These are phyloP conservation scores for Avena insularis DNA, from an alignment of 176 grass and related monocot species.

Conservation along the genomic window DNA sequence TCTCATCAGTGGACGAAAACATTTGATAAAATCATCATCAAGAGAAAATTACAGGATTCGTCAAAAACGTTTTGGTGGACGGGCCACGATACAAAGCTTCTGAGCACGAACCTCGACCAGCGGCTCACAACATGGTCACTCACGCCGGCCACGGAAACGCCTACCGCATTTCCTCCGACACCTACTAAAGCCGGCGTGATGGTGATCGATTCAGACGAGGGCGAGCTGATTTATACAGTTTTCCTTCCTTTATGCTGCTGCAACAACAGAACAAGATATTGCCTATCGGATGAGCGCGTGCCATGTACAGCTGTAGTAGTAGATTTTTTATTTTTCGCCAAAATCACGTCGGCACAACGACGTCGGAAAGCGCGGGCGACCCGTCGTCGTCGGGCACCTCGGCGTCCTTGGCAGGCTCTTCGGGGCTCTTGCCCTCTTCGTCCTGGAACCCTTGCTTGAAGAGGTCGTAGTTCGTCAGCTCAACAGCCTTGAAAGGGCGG, in stretches of 20 bases:
- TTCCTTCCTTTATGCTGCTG: slow-evolving; percentile 54
- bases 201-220: slow-evolving; percentile 34
- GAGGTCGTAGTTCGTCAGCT: slow-evolving; percentile 79
- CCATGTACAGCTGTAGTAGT: slow-evolving; percentile 35
- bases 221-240: slow-evolving; percentile 51
- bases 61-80: slow-evolving; percentile 9
- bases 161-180: slow-evolving; percentile 44
- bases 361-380: slow-evolving; percentile 61
- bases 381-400: slow-evolving; percentile 49
- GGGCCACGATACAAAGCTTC: slow-evolving; percentile 32
- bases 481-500: slow-evolving; percentile 73
- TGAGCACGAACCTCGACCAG: slow-evolving; percentile 40
- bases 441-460: slow-evolving; percentile 82
- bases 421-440: slow-evolving; percentile 53
- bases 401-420: slow-evolving; percentile 21
- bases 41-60: slow-evolving; percentile 37
- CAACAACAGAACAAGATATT: slow-evolving; percentile 42
- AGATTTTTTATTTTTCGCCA: background rate
- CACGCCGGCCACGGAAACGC: slow-evolving; percentile 4
- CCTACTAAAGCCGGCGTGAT: background rate
- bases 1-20: slow-evolving; percentile 13
- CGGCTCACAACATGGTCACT: slow-evolving; percentile 32
- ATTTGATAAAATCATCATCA: background rate
- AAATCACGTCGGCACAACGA: slow-evolving; percentile 68
- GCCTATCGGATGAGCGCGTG: slow-evolving; percentile 31